Evolutionary conservation across 2,329 filamentous ascomycete species (phyloP).

Genomic region (Bisporella sp.): DNA sequence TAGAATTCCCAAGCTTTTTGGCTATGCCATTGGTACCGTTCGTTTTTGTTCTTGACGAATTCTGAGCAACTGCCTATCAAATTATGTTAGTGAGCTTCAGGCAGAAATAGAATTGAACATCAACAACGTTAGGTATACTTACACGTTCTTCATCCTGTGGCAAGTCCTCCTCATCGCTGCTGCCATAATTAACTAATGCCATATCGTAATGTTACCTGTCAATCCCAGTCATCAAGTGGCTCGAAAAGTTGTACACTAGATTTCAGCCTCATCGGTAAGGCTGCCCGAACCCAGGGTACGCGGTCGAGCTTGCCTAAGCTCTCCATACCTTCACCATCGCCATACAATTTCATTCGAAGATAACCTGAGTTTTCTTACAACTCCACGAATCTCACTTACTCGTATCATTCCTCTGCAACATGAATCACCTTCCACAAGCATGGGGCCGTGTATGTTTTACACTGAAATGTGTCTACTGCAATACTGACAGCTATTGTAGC

Average conservation of each 20-base stretch:
- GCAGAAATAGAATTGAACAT: too few species aligned
- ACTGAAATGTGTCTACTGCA: constrained; percentile 3
- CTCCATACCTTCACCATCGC: too few species aligned
- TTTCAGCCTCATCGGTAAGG: not conserved
- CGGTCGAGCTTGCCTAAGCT: not conserved
- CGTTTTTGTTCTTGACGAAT: too few species aligned
- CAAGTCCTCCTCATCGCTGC: constrained; percentile 31
- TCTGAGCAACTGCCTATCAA: too few species aligned
- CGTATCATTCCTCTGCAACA: constrained; percentile 27
- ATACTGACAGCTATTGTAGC: constrained; percentile 49
- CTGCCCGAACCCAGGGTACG: constrained; percentile 2
- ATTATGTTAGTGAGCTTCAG: too few species aligned
- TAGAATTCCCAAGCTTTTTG: too few species aligned
- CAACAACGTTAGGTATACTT: too few species aligned
- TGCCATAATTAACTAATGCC: constrained; percentile 32
- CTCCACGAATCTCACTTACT: too few species aligned
- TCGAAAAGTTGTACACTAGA: not conserved
- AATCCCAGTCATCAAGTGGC: too few species aligned
- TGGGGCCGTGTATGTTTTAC: constrained; percentile 59
- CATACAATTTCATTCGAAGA: too few species aligned
- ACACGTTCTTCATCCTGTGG: not conserved
- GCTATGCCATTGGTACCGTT: too few species aligned
- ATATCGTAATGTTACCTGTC: constrained; percentile 10
- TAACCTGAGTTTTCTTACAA: too few species aligned
- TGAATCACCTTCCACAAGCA: constrained; percentile 68